phyloP scores from a whole-genome alignment of 2,329 filamentous ascomycete genomes.

The Spiromastix sp. region DNA sequence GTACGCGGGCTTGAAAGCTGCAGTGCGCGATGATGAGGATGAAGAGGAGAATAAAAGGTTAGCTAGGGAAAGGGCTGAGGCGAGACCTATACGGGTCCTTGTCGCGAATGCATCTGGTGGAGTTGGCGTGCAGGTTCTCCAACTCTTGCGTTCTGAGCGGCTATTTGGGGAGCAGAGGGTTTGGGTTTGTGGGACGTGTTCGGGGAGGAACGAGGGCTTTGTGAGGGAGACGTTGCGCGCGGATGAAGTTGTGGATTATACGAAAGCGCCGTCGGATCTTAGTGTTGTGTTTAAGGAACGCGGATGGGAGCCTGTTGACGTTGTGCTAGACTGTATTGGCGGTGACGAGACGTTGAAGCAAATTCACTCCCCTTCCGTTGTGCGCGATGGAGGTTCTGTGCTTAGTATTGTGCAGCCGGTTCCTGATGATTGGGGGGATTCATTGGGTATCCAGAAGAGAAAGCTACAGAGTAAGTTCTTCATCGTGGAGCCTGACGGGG shows the following conservation, averaged over 20 bases:
- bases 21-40: conserved; percentile 1
- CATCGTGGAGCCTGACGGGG: conserved; percentile 25
- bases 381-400: conserved; percentile 24
- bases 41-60: neutral
- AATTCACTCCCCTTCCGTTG: conserved; percentile 21
- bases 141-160: conserved; percentile 25
- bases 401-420: conserved; percentile 24
- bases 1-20: conserved; percentile 23
- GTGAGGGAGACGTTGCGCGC: conserved; percentile 20
- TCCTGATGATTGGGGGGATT: conserved; percentile 8
- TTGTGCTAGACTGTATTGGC: conserved; percentile 32
- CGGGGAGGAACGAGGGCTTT: conserved; percentile 16
- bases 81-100: conserved; percentile 26
- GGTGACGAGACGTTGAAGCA: conserved; percentile 22
- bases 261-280: conserved; percentile 17
- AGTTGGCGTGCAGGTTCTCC: conserved; percentile 27
- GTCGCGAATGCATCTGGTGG: conserved; percentile 28
- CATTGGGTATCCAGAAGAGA: conserved; percentile 4
- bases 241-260: conserved; percentile 23
- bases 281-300: conserved; percentile 20
- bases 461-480: conserved; percentile 23
- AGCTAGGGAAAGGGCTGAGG: no score
- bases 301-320: conserved; percentile 27
- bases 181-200: conserved; percentile 30
- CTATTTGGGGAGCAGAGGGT: conserved; percentile 19